Base-by-base conservation (phyloP, 768 basidiomycete genomes). In the Naganishia antarctica region DNA sequence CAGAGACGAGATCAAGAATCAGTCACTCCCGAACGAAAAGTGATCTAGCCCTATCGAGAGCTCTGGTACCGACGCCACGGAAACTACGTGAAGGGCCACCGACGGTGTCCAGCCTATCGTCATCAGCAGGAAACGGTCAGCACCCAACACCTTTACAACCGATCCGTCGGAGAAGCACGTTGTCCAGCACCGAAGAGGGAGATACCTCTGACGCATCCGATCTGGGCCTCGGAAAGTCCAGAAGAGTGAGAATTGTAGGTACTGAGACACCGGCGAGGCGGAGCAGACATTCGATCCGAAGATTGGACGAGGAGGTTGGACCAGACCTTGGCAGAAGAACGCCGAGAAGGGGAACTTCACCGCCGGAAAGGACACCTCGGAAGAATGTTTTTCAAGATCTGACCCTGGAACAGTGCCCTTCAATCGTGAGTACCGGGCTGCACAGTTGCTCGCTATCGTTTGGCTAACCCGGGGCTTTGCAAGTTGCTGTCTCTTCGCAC, bases 11-110 rank as follows among this genome's bases (percentile, higher is more conserved):
- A 25, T 37, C 53, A 23, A n/a, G 53, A 12, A 57, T 57, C 34
- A 57, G 34, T 25, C 53, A 57, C 21, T 57, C 53, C 18, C 37
- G 53, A 23, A 57, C 53, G 13, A 57, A 37, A 26, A 57, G 53
- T 26, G 53, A 57, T 37, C 26, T 57, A 34, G 23, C 53, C 34
- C 32, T 21, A 23, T 57, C 53, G 21, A 13, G 15, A 16, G 21
- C 32, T 13, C 2, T 2, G 4, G 40, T 34, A 25, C 53, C 53
- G 32, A 57, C 32, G 18, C 13, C 11, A 26, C 23, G 21, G 7
- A 25, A 34, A 3, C 13, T n/a, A 25, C 31, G 37, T 15, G n/a
- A 34, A 37, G 53, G 32, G 18, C 37, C 18, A 32, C 21, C 23
- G 37, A 3, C 13, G 7, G 8, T 37, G 34, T 15, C 34, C 34